These are phyloP conservation scores for Paramecium sonneborni DNA, from an alignment of 73 alveolate genomes.

Conservation along the genomic window DNA sequence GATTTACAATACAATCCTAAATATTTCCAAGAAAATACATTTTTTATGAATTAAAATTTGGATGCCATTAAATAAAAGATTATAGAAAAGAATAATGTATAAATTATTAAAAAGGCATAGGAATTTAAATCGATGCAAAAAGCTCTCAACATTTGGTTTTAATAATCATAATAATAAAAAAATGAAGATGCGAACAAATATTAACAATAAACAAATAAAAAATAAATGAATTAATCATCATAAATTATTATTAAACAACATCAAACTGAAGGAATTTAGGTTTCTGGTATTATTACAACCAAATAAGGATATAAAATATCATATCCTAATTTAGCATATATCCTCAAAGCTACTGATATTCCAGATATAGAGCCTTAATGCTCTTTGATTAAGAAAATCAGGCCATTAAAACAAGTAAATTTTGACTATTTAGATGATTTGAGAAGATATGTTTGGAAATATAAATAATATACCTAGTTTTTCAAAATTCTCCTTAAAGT, in stretches of 20 bases:
- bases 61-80: background rate
- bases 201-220: background rate
- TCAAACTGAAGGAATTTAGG: conserved; percentile 17
- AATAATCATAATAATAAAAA: background rate
- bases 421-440: background rate
- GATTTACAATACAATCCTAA: conserved; percentile 19
- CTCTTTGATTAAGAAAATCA: background rate
- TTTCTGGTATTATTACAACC: conserved; percentile 7
- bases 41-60: background rate
- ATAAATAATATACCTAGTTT: background rate
- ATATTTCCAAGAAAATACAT: conserved; percentile 17
- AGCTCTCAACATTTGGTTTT: background rate
- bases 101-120: background rate
- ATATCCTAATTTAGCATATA: conserved; percentile 23
- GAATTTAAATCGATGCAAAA: background rate
- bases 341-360: conserved; percentile 34
- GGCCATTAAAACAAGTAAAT: background rate
- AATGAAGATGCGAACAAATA: conserved; percentile 6
- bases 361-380: background rate
- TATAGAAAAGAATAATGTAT: background rate
- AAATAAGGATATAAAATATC: conserved; percentile 10
- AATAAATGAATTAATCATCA: background rate
- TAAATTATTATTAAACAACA: background rate
- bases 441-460: conserved; percentile 41
- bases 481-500: conserved; percentile 14